Percentiles rank a stretch among this genome's conserved stretches.
Evolutionary conservation across 495 filamentous ascomycete genomes (phyloP).

Genomic region (Xeromyces bisporus): DNA sequence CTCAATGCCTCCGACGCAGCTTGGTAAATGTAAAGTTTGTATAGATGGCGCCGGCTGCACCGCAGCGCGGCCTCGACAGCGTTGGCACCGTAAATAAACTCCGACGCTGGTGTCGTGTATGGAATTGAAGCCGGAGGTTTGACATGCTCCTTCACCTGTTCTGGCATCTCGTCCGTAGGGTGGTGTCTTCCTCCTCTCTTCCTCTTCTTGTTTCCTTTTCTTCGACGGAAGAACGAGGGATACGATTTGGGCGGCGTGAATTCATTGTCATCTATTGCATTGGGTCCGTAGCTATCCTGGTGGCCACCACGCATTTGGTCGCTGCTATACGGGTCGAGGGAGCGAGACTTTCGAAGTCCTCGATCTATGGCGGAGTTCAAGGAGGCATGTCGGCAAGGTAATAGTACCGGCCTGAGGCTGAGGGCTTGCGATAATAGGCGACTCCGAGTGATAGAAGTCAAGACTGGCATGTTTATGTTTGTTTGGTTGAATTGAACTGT

Average conservation of each 20-base stretch:
- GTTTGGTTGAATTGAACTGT: no score
- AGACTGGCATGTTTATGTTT: no score
- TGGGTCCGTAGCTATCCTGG: no score
- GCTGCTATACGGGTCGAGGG: slow-evolving; percentile 3
- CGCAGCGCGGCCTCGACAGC: slow-evolving; percentile 69
- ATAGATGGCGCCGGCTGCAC: slow-evolving; percentile 50
- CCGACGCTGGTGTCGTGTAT: slow-evolving; percentile 70
- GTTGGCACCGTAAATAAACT: slow-evolving; percentile 76
- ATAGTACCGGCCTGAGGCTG: no score
- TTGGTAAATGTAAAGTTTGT: slow-evolving; percentile 66
- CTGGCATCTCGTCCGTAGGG: slow-evolving; percentile 15
- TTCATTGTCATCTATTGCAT: not conserved
- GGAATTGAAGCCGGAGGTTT: slow-evolving; percentile 42
- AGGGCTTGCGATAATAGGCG: no score
- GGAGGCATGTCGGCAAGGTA: slow-evolving; percentile 35
- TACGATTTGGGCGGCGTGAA: not conserved
- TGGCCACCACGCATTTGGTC: no score
- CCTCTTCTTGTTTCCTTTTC: not conserved
- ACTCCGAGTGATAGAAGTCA: no score
- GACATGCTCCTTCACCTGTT: slow-evolving; percentile 24
- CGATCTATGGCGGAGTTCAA: slow-evolving; percentile 38
- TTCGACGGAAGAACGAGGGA: not conserved
- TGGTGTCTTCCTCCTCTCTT: slow-evolving; percentile 7
- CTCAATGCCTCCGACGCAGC: slow-evolving; percentile 23
- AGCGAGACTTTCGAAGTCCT: slow-evolving; percentile 28